Evolutionary conservation across 306 rosid genomes (phyloP).

Genomic region (Trifolium pratense): DNA sequence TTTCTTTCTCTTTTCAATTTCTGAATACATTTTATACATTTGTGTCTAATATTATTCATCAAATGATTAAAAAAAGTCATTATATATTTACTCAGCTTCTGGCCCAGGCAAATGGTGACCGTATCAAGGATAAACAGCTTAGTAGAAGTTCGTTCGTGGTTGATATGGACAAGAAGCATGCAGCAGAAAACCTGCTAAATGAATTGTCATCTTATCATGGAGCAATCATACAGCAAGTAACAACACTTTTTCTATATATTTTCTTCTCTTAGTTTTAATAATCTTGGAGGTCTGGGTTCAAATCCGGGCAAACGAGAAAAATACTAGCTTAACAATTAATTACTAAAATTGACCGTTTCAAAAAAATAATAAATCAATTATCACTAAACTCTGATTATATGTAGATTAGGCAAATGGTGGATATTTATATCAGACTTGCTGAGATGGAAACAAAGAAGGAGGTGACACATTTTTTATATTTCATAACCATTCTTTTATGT

Average conservation of each 20-base stretch:
- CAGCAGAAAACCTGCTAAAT: slow-evolving; percentile 80
- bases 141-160: slow-evolving; percentile 90
- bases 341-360: too few relatives aligned
- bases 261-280: slow-evolving; percentile 24
- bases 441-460: slow-evolving; percentile 89
- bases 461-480: slow-evolving; percentile 55
- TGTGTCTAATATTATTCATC: slow-evolving; percentile 17
- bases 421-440: slow-evolving; percentile 92
- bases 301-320: too few relatives aligned
- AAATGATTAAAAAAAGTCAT: slow-evolving; percentile 1
- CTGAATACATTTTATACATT: slow-evolving; percentile 27
- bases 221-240: slow-evolving; percentile 72
- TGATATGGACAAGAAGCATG: slow-evolving; percentile 91
- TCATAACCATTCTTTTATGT: slow-evolving; percentile 35
- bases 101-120: slow-evolving; percentile 88
- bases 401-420: slow-evolving; percentile 95
- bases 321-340: too few relatives aligned
- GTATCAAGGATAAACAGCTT: slow-evolving; percentile 87
- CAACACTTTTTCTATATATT: neutral
- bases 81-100: slow-evolving; percentile 62
- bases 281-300: neutral
- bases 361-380: neutral
- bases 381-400: slow-evolving; percentile 25
- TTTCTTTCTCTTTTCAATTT: slow-evolving; percentile 5
- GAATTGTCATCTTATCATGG: slow-evolving; percentile 82